Evolutionary conservation across 2,329 filamentous ascomycete species (phyloP), one percentile per base, ranked within the genome.

Genomic region (Torrubiella hemipterigena): DNA sequence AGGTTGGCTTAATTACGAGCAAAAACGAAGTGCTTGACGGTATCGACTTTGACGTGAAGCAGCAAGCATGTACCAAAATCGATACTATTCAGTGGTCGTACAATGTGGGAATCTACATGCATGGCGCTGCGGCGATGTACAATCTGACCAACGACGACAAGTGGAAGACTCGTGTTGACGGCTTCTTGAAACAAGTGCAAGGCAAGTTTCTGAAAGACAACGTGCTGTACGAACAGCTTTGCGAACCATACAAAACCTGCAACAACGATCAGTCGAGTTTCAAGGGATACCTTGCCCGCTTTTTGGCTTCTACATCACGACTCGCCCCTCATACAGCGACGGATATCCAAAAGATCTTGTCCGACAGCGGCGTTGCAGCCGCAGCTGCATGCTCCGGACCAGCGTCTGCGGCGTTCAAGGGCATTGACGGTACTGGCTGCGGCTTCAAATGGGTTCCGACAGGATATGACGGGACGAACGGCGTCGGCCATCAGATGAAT

Each of bases 231-330:
- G 81, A 86, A 55, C 63, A 64, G 38, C 68, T 70, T 18, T 87
- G 81, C 56, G 81, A 86, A 56, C 55, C 52, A 7, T 53, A 53
- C 35, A 55, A 58, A 33, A 61, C 59, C 17, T 87, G 81, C 63
- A 71, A 83, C 56, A 65, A 65, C 39, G 80, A 86, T 51, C 78
- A 85, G 56, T 68, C 69, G 45, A 74, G 67, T 29, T 86, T 85
- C 71, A 86, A 86, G 56, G 80, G 77, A 9, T 85, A 83, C 51
- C 61, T 84, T 17, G 56, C 72, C 17, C 75, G 81, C 27, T 86
- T 77, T 72, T 54, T 78, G 48, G 65, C 71, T 1, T 58, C 57
- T 13, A 67, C 70, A 2, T 54, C 63, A 6, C 63, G 69, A 47
- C 49, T 77, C 44, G 71, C 67, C 2, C 67, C 73, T 1, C 60